A percentile compares a stretch with the other conserved stretches of the same genome.
phyloP scores from a whole-genome alignment of 768 basidiomycete genomes.

The Grammothele lineata region DNA sequence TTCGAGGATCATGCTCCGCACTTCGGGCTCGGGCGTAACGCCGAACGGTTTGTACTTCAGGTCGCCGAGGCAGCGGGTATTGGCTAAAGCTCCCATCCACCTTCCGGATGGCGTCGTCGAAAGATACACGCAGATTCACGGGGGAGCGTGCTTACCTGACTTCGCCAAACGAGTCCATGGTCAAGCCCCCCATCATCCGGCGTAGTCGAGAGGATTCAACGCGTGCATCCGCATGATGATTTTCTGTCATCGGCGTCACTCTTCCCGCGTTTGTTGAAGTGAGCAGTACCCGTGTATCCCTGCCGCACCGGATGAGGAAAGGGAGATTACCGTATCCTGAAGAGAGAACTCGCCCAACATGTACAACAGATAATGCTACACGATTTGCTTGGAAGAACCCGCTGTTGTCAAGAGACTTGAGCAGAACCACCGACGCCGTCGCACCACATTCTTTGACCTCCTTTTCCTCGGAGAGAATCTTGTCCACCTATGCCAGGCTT shows the following conservation, averaged over 20 bases:
- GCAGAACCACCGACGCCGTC: conserved; percentile 83
- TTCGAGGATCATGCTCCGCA: conserved; percentile 67
- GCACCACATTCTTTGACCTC: conserved; percentile 79
- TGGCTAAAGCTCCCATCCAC: conserved; percentile 94
- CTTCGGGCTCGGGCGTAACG: conserved; percentile 91
- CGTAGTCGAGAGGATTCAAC: conserved; percentile 82
- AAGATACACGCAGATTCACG: too few relatives aligned
- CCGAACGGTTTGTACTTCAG: conserved; percentile 85
- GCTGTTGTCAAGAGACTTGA: conserved; percentile 83
- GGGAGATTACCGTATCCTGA: too few relatives aligned
- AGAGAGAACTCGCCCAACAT: conserved; percentile 71
- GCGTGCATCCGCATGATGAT: conserved; percentile 90
- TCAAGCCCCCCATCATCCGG: conserved; percentile 85
- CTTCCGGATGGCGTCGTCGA: conserved; percentile 30
- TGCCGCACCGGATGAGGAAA: background rate
- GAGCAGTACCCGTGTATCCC: conserved; percentile 59
- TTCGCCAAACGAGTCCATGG: conserved; percentile 95
- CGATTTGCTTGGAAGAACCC: conserved; percentile 81
- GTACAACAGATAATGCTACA: conserved; percentile 83
- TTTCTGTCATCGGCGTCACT: conserved; percentile 87
- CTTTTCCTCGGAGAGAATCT: conserved; percentile 61
- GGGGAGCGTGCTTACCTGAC: conserved; percentile 49
- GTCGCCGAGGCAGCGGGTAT: conserved; percentile 90
- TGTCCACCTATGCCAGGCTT: conserved; percentile 77
- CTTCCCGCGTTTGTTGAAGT: conserved; percentile 69